Evolutionary conservation across 768 basidiomycete genomes (phyloP).

Genomic region (Auricularia sp.): DNA sequence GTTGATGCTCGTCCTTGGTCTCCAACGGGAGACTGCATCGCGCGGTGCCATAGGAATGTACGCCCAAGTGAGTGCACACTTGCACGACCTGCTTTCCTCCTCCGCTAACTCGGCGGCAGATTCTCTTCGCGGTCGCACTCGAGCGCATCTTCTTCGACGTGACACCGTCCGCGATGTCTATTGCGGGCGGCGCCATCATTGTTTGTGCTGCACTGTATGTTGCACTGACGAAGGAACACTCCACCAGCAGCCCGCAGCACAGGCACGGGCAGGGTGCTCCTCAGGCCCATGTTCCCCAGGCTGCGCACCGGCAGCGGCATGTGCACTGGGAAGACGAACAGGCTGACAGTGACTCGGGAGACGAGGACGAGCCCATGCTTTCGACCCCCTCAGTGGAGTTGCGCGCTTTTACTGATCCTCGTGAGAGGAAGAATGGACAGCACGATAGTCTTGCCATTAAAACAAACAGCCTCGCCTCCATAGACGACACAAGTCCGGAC

Average conservation of each 20-base stretch:
- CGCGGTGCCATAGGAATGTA: conserved; percentile 55
- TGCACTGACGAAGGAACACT: conserved; percentile 31
- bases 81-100: too few relatives aligned
- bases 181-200: conserved; percentile 57
- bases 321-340: background rate
- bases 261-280: background rate
- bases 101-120: conserved; percentile 20
- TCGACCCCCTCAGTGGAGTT: too few relatives aligned
- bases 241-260: background rate
- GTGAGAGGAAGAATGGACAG: too few relatives aligned
- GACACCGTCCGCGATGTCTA: conserved; percentile 45
- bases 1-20: conserved; percentile 48
- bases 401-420: too few relatives aligned
- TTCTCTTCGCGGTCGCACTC: conserved; percentile 57
- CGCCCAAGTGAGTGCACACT: conserved; percentile 28
- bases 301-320: background rate
- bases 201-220: conserved; percentile 52
- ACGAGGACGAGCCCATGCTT: background rate
- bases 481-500: too few relatives aligned
- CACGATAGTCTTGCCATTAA: too few relatives aligned
- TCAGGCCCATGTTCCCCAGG: background rate
- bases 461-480: too few relatives aligned
- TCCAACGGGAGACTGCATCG: conserved; percentile 56
- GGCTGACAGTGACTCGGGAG: background rate
- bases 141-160: conserved; percentile 58